Base-by-base conservation (phyloP, 495 filamentous ascomycete genomes). In the Oidiodendron maius region DNA sequence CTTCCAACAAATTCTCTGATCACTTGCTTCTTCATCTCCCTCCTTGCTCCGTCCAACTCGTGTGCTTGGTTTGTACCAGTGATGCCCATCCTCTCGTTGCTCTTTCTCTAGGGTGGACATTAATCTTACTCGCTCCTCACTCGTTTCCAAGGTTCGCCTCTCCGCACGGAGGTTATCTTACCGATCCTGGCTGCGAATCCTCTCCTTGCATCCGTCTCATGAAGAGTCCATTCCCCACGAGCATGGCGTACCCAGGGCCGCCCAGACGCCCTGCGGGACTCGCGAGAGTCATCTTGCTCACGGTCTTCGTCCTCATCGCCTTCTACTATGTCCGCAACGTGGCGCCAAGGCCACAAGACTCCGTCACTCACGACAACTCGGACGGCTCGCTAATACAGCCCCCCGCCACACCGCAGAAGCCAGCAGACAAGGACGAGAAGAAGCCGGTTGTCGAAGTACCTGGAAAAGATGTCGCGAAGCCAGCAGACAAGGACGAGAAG, bases 231-330 rank as follows among this genome's bases (percentile, higher is more conserved):
- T 58, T 51, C 3, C 55, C 55, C 20, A 48, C 44, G 17, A 43
- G 28, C 11, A 59, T 56, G 52, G 45, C 56, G 43, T 59, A 40
- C 46, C 48, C 52, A 15, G 48, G 44, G 43, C 49, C 52, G 32
- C 56, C 56, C 13, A 43, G 52, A 28, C 52, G 52, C 23, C 44
- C 52, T 13, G 41, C 43, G 2, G 52, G 56, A 11, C 12, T 48
- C 1, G 34, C 35, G 15, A 17, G 52, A 43, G 55, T 50, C 28
- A 11, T 51, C 4, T 17, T 58, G 3, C 17, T 48, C 4, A 48
- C 48, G 11, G 40, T 56, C 3, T 43, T 40, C 11, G 15, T 52
- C 9, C 4, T 59, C 1, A 17, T 32, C 5, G 10, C 36, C 15
- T 20, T 55, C 17, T 40, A 17, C 13, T 55, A 55, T 24, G 6